A percentile compares a stretch with the other conserved stretches of the same genome.
These are phyloP conservation scores for Xylariaceae sp. DNA, from an alignment of 2,329 filamentous ascomycete species.

Conservation along the genomic window DNA sequence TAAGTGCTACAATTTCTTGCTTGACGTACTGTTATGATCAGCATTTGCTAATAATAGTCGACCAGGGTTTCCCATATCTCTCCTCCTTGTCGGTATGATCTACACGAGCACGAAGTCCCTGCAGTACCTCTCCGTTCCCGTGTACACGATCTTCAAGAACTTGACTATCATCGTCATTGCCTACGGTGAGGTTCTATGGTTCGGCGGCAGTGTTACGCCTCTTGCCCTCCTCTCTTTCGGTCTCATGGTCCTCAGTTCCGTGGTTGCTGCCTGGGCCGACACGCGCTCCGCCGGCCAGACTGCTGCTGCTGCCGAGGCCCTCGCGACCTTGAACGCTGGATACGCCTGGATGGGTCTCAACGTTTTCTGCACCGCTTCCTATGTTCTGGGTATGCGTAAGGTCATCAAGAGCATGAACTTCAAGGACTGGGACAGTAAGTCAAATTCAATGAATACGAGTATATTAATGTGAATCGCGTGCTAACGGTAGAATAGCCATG, in stretches of 20 bases:
- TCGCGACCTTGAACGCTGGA: slow-evolving; percentile 87
- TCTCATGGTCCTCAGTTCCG: slow-evolving; percentile 90
- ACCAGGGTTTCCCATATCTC: slow-evolving; percentile 89
- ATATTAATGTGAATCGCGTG: background rate
- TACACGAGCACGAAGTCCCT: slow-evolving; percentile 95
- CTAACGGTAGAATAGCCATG: slow-evolving; percentile 66
- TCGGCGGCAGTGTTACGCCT: slow-evolving; percentile 83
- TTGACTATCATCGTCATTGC: slow-evolving; percentile 97
- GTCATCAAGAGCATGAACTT: slow-evolving; percentile 99
- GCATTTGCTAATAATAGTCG: slow-evolving; percentile 20
- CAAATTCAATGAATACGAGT: background rate
- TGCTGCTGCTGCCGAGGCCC: slow-evolving; percentile 62
- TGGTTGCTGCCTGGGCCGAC: slow-evolving; percentile 96
- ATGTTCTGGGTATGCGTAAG: slow-evolving; percentile 91
- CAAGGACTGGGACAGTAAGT: slow-evolving; percentile 98
- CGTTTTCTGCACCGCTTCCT: slow-evolving; percentile 88
- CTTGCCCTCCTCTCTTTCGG: slow-evolving; percentile 90
- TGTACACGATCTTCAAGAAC: slow-evolving; percentile 99
- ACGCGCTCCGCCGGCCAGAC: slow-evolving; percentile 59
- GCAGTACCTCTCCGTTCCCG: slow-evolving; percentile 92
- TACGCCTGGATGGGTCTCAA: slow-evolving; percentile 99
- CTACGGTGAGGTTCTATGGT: slow-evolving; percentile 97
- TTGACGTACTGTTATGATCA: background rate
- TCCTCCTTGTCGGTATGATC: slow-evolving; percentile 97
- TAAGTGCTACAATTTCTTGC: slow-evolving; percentile 40